Percentiles rank a stretch among this genome's conserved stretches.
Evolutionary conservation across 1,284 basidiomycete species (phyloP).

Genomic region (Irpex lacteus): DNA sequence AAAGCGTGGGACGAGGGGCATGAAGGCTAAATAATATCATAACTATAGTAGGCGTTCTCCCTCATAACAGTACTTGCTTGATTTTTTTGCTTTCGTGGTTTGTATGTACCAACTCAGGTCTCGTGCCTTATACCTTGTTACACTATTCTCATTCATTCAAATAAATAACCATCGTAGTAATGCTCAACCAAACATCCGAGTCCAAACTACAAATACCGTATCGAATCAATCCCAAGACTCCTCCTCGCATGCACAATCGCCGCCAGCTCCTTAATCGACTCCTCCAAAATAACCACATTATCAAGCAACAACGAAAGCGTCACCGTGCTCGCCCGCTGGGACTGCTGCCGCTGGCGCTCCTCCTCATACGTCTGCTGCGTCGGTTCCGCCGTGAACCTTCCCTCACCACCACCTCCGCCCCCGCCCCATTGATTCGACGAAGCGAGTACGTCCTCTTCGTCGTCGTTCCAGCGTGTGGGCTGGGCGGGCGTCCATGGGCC

Average conservation of each 20-base stretch:
- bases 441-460: conserved; percentile 68
- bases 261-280: conserved; percentile 91
- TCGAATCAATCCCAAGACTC: conserved; percentile 82
- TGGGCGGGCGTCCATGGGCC: conserved; percentile 63
- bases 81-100: not conserved
- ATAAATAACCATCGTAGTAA: too few species aligned
- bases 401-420: conserved; percentile 9
- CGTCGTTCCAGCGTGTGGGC: conserved; percentile 44
- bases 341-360: conserved; percentile 30
- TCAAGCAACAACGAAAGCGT: conserved; percentile 87
- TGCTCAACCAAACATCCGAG: too few species aligned
- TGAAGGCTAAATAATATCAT: too few species aligned
- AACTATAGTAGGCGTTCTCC: too few species aligned
- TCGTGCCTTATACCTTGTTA: not conserved
- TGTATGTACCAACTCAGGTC: not conserved
- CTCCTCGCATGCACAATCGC: conserved; percentile 85
- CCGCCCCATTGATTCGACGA: conserved; percentile 52
- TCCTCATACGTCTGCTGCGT: conserved; percentile 30
- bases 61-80: too few species aligned
- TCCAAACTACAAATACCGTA: conserved; percentile 62
- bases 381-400: conserved; percentile 27
- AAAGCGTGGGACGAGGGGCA: conserved; percentile 15
- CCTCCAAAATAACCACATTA: conserved; percentile 94
- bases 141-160: not conserved
- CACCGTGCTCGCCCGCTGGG: conserved; percentile 38